These are phyloP conservation scores for Colletotrichum plurivorum DNA, from an alignment of 2,329 filamentous ascomycete genomes.

Conservation along the genomic window DNA sequence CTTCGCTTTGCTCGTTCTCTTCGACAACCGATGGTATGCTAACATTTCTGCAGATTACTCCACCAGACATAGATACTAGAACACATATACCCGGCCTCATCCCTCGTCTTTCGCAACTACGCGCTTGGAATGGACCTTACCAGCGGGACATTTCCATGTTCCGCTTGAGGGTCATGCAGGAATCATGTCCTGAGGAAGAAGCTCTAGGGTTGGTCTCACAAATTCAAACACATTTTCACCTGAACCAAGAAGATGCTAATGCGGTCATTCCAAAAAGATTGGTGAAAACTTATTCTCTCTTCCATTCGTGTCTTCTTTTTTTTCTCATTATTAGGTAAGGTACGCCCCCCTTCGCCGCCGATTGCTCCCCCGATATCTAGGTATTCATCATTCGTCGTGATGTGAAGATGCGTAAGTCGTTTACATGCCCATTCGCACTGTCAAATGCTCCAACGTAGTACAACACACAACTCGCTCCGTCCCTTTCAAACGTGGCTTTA, in stretches of 20 bases:
- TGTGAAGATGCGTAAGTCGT: slow-evolving; percentile 31
- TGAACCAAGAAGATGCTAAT: slow-evolving; percentile 38
- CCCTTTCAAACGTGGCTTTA: neutral
- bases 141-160: too few species aligned
- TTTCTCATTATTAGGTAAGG: slow-evolving; percentile 35
- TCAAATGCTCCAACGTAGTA: slow-evolving; percentile 9
- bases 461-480: neutral
- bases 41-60: slow-evolving; percentile 46
- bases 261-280: slow-evolving; percentile 23
- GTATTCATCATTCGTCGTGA: slow-evolving; percentile 29
- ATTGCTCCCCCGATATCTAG: slow-evolving; percentile 14
- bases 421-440: slow-evolving; percentile 22
- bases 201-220: slow-evolving; percentile 47
- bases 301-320: slow-evolving; percentile 5
- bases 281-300: slow-evolving; percentile 4
- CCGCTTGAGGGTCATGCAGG: neutral
- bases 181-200: slow-evolving; percentile 8
- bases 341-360: slow-evolving; percentile 13
- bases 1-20: neutral
- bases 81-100: neutral
- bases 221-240: slow-evolving; percentile 28
- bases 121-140: neutral
- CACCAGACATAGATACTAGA: slow-evolving; percentile 54
- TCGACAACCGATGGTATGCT: neutral
- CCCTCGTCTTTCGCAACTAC: neutral